These are phyloP conservation scores for Penstemon eatonii DNA, from an alignment of 257 asterid species.

Conservation along the genomic window DNA sequence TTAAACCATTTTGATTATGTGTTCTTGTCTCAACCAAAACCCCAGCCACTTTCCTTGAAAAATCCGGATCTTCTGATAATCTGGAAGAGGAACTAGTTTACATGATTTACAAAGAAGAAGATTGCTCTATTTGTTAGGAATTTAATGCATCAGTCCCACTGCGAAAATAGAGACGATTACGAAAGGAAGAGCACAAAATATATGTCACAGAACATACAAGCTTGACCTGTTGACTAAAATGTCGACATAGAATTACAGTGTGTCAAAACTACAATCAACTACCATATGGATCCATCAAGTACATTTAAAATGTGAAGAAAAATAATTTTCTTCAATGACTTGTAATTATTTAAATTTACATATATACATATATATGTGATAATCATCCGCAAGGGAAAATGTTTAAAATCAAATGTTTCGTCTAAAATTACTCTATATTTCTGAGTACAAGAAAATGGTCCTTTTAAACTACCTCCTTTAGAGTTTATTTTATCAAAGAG, in stretches of 20 bases:
- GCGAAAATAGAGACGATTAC: conserved; percentile 5
- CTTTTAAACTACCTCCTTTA: too few species aligned
- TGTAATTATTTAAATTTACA: too few species aligned
- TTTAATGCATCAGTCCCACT: conserved; percentile 7
- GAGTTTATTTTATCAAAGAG: too few species aligned
- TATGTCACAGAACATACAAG: conserved; percentile 2
- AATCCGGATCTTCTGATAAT: conserved; percentile 57
- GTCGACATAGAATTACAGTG: conserved; percentile 8
- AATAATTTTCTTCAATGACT: conserved; percentile 1
- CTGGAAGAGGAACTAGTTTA: conserved; percentile 47
- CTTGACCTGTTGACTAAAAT: conserved; percentile 13
- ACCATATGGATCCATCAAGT: conserved; percentile 14
- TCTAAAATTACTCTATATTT: too few species aligned
- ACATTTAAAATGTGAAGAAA: neutral
- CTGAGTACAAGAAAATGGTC: too few species aligned
- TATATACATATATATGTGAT: neutral
- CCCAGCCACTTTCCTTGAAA: conserved; percentile 76
- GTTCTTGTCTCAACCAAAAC: conserved; percentile 77
- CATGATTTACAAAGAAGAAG: conserved; percentile 22
- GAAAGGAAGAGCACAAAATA: conserved; percentile 5
- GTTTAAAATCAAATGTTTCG: neutral
- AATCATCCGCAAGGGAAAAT: neutral
- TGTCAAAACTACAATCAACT: conserved; percentile 2
- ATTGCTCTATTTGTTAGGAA: conserved; percentile 11
- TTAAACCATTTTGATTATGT: conserved; percentile 44